phyloP scores from a whole-genome alignment of 2,329 filamentous ascomycete species.

The Ophiostoma tasmaniense region DNA sequence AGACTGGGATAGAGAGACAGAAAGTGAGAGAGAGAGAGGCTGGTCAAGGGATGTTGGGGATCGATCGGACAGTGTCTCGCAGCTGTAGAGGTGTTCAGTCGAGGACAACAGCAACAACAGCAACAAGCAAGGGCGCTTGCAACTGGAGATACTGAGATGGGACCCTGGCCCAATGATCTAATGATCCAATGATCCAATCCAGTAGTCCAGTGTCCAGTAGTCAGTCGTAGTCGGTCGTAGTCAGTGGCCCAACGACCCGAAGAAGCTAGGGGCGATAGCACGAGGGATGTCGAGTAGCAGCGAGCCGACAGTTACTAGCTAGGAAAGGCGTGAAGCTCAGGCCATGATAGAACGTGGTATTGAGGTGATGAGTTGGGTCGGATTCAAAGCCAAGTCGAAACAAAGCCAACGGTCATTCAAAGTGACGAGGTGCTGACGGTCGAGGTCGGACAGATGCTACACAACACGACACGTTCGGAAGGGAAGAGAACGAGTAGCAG shows the following conservation, averaged over 20 bases:
- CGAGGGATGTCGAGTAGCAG: neutral
- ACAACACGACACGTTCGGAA: neutral
- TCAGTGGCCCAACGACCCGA: neutral
- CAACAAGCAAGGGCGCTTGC: neutral
- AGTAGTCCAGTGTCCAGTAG: neutral
- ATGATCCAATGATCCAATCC: neutral
- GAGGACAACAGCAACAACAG: neutral
- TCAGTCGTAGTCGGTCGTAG: neutral
- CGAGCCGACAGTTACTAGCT: neutral
- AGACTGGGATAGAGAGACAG: neutral
- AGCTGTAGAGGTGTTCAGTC: neutral
- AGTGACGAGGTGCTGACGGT: neutral
- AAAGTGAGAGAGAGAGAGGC: neutral
- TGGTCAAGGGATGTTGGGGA: neutral
- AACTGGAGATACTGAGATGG: neutral
- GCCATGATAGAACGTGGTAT: neutral
- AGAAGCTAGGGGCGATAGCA: slow-evolving; percentile 8
- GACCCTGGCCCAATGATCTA: neutral
- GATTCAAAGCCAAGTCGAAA: neutral
- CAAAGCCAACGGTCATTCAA: neutral
- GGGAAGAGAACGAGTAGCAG: neutral
- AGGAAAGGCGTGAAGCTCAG: neutral
- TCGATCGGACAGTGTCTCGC: neutral
- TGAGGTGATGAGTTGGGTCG: neutral
- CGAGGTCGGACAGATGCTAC: neutral